Evolutionary conservation across 208 protist species (phyloP).

Genomic region (Endotrypanum monterogeii): DNA sequence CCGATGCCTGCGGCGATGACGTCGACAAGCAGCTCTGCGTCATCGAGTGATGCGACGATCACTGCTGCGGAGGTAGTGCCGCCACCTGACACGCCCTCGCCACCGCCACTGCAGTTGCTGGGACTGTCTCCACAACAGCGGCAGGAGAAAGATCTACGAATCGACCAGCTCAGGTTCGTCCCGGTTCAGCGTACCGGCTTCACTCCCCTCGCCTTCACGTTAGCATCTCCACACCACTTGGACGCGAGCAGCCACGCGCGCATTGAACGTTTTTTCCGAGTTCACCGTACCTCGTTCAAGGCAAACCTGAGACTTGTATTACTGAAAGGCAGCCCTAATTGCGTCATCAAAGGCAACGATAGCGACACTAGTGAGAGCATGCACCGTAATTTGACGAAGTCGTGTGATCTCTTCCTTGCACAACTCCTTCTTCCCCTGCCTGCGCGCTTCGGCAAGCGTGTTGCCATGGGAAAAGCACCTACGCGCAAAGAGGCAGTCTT

Average conservation of each 20-base stretch:
- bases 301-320: slow-evolving; percentile 30
- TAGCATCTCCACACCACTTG: slow-evolving; percentile 70
- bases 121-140: slow-evolving; percentile 15
- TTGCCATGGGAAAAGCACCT: slow-evolving; percentile 69
- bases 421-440: slow-evolving; percentile 76
- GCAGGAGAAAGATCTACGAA: slow-evolving; percentile 44
- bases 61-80: slow-evolving; percentile 20
- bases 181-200: slow-evolving; percentile 47
- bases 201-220: slow-evolving; percentile 49
- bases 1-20: slow-evolving; percentile 24
- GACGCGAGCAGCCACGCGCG: slow-evolving; percentile 54
- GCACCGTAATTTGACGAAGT: background rate
- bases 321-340: background rate
- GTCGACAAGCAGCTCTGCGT: slow-evolving; percentile 17
- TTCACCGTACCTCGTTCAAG: slow-evolving; percentile 40
- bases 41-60: slow-evolving; percentile 8
- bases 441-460: slow-evolving; percentile 64
- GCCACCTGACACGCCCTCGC: slow-evolving; percentile 40
- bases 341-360: background rate
- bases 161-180: slow-evolving; percentile 55
- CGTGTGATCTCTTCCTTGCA: slow-evolving; percentile 43
- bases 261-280: slow-evolving; percentile 57
- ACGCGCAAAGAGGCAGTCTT: slow-evolving; percentile 58
- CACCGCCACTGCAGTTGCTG: slow-evolving; percentile 36
- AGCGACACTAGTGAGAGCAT: background rate